These are phyloP conservation scores for Tanacetum coccineum DNA, from an alignment of 129 eudicot species.

Conservation along the genomic window DNA sequence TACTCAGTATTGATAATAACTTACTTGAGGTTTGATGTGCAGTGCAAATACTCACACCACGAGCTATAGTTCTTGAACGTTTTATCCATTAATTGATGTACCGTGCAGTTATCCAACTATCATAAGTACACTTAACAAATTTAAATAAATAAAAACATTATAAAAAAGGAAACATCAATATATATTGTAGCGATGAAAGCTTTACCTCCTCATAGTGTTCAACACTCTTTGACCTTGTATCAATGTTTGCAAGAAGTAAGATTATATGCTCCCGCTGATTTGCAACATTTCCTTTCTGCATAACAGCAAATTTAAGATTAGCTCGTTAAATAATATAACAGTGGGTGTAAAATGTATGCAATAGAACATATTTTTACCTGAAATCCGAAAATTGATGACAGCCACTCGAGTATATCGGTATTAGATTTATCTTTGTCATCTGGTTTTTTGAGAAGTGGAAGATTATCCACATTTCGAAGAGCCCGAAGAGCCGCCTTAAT, in stretches of 20 bases:
- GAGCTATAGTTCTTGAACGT: slow-evolving; percentile 73
- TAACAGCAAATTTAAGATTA: neutral
- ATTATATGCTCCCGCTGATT: slow-evolving; percentile 97
- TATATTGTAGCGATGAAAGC: slow-evolving; percentile 9
- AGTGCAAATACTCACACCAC: slow-evolving; percentile 90
- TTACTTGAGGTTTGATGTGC: slow-evolving; percentile 62
- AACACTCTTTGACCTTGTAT: slow-evolving; percentile 47
- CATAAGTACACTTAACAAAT: slow-evolving; percentile 11
- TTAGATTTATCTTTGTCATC: slow-evolving; percentile 59
- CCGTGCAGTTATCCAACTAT: slow-evolving; percentile 65
- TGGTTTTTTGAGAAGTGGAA: slow-evolving; percentile 62
- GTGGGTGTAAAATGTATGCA: neutral
- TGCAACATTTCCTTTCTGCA: slow-evolving; percentile 98
- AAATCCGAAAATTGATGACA: slow-evolving; percentile 79
- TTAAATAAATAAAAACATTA: slow-evolving; percentile 2
- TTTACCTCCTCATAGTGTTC: slow-evolving; percentile 53
- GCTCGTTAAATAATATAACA: neutral
- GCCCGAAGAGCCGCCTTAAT: slow-evolving; percentile 81
- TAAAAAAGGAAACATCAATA: neutral
- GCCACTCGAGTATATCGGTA: slow-evolving; percentile 93
- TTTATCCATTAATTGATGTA: slow-evolving; percentile 63
- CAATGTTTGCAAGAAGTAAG: slow-evolving; percentile 89
- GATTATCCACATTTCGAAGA: slow-evolving; percentile 62
- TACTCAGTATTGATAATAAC: slow-evolving; percentile 26
- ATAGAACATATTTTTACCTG: slow-evolving; percentile 55